Evolutionary conservation across 2,329 filamentous ascomycete genomes (phyloP).

Genomic region (Cercospora beticola): DNA sequence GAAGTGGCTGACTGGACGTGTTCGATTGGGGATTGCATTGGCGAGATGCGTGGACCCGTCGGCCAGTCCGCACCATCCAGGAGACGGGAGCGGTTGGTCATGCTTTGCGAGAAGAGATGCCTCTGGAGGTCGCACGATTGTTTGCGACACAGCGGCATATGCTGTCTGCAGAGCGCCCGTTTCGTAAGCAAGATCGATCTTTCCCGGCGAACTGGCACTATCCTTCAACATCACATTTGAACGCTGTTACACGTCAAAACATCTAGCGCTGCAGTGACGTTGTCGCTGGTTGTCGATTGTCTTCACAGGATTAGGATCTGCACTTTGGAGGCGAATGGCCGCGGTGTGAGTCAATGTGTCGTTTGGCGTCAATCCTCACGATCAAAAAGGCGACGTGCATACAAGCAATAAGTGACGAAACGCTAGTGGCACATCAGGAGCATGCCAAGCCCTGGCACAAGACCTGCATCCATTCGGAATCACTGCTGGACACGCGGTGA

Average conservation of each 20-base stretch:
- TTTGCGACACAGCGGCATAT: not conserved
- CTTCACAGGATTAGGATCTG: not conserved
- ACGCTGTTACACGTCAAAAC: not conserved
- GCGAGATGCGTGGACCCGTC: not conserved
- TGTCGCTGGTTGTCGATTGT: not conserved
- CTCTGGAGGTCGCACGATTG: not conserved
- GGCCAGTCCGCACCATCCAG: not conserved
- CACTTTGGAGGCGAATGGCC: not conserved
- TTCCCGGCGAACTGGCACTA: not conserved
- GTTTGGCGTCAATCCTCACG: not conserved
- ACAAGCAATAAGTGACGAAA: conserved; percentile 2
- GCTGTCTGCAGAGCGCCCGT: not conserved
- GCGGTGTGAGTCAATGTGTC: not conserved
- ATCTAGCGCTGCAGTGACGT: not conserved
- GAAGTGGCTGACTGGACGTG: not conserved
- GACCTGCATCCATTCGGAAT: not conserved
- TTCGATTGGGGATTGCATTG: not conserved
- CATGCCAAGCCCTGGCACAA: not conserved
- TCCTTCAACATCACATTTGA: not conserved
- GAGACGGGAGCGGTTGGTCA: not conserved
- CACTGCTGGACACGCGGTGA: not conserved
- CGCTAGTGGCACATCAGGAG: not conserved
- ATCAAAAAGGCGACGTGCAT: conserved; percentile 4
- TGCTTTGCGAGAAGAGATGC: not conserved
- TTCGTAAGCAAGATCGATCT: not conserved